These are phyloP conservation scores for Vaccinium darrowii DNA, from an alignment of 148 eudicot genomes.

Conservation along the genomic window DNA sequence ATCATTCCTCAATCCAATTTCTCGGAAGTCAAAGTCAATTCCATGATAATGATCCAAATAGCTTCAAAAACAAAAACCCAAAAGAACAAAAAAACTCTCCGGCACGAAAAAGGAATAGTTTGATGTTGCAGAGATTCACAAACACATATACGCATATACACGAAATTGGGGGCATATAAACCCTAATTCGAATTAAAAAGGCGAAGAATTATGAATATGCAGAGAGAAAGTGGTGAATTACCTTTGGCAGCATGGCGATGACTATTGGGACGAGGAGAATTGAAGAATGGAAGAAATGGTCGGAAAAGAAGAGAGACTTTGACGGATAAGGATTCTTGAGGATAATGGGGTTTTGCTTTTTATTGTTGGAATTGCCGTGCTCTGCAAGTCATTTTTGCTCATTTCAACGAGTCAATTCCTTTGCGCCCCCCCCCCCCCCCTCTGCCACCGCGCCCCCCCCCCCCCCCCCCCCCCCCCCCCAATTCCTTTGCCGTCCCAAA, in stretches of 20 bases:
- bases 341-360: no score
- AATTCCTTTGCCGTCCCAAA: no score
- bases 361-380: no score
- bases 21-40: neutral
- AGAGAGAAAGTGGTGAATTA: neutral
- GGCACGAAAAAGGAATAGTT: neutral
- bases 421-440: no score
- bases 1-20: neutral
- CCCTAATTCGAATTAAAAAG: neutral
- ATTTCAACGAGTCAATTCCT: no score
- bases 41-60: neutral
- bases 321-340: neutral
- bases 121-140: neutral
- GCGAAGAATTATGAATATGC: neutral
- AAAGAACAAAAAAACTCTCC: neutral
- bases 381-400: no score
- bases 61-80: neutral
- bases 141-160: neutral
- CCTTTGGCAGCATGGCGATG: constrained; percentile 7
- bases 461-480: no score
- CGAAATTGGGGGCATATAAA: neutral
- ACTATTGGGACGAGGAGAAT: neutral
- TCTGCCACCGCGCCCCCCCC: no score
- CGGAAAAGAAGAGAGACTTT: neutral
- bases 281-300: neutral